These are phyloP conservation scores for Trichoderma semiorbis DNA, from an alignment of 2,329 filamentous ascomycete species.

Conservation along the genomic window DNA sequence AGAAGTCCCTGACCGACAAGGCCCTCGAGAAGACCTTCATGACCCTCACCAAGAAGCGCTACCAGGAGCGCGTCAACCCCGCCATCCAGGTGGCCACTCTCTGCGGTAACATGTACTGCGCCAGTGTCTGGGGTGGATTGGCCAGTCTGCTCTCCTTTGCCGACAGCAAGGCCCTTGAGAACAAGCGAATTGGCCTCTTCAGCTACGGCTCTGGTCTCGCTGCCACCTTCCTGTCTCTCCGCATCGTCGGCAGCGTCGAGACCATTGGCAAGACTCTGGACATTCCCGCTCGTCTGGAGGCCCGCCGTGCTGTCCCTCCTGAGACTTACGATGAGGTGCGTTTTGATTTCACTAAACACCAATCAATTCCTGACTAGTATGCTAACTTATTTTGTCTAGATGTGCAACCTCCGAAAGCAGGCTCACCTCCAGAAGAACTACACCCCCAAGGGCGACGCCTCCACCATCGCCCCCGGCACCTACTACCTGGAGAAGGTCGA, in stretches of 20 bases:
- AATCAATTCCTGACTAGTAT: background rate
- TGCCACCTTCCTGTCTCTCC: constrained; percentile 70
- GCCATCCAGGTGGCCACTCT: constrained; percentile 73
- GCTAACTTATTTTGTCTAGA: constrained; percentile 33
- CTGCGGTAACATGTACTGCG: constrained; percentile 68
- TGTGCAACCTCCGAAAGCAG: constrained; percentile 78
- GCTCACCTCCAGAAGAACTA: constrained; percentile 80
- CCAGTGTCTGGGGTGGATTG: constrained; percentile 73
- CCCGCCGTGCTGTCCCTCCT: constrained; percentile 63
- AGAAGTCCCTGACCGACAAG: constrained; percentile 77
- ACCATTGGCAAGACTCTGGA: constrained; percentile 65
- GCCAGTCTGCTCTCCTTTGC: constrained; percentile 65
- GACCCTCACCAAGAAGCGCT: constrained; percentile 78
- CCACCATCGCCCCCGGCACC: constrained; percentile 62
- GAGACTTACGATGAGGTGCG: constrained; percentile 62
- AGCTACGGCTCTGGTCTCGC: constrained; percentile 76
- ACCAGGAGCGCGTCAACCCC: constrained; percentile 72
- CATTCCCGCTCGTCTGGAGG: constrained; percentile 64
- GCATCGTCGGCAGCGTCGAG: constrained; percentile 67
- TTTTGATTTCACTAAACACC: background rate
- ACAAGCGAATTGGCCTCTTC: constrained; percentile 73
- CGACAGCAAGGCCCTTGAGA: constrained; percentile 59
- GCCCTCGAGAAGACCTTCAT: constrained; percentile 84
- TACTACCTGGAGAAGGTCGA: constrained; percentile 81
- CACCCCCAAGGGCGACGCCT: constrained; percentile 63